Evolutionary conservation across 208 protist species (phyloP).

Genomic region (Trypanosoma theileri): DNA sequence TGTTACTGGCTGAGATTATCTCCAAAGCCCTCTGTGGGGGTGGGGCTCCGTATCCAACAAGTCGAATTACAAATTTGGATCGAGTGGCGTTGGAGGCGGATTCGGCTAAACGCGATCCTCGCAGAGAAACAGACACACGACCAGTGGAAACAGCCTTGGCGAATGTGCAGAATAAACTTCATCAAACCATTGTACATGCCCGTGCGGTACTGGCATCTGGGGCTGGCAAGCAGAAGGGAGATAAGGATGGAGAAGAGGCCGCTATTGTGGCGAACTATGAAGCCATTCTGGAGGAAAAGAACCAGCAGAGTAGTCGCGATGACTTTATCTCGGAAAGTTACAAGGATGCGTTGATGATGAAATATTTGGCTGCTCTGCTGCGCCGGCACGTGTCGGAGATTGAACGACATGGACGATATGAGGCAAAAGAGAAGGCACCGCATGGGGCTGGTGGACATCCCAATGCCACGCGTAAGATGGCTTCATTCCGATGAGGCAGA

Average conservation of each 20-base stretch:
- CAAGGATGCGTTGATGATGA: constrained; percentile 88
- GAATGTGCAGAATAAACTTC: constrained; percentile 38
- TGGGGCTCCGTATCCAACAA: constrained; percentile 38
- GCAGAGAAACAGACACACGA: constrained; percentile 17
- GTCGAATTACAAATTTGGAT: constrained; percentile 71
- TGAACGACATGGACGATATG: constrained; percentile 28
- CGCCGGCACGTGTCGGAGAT: constrained; percentile 61
- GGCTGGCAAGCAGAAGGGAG: constrained; percentile 37
- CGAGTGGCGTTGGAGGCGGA: constrained; percentile 48
- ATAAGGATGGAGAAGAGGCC: constrained; percentile 18
- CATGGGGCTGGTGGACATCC: constrained; percentile 3
- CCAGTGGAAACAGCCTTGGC: constrained; percentile 31
- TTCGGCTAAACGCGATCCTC: background rate
- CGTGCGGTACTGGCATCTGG: constrained; percentile 6
- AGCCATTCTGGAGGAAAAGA: constrained; percentile 45
- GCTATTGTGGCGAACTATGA: constrained; percentile 40
- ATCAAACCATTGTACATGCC: constrained; percentile 29
- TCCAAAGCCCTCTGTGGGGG: constrained; percentile 57
- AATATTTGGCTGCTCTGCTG: constrained; percentile 59
- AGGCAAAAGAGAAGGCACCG: constrained; percentile 19
- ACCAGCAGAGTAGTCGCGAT: constrained; percentile 50
- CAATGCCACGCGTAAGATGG: background rate
- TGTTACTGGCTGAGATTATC: constrained; percentile 57
- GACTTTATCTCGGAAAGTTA: constrained; percentile 75
- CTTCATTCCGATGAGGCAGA: constrained; percentile 1